A percentile compares a stretch with the other conserved stretches of the same genome.
Evolutionary conservation across 2,329 filamentous ascomycete genomes (phyloP).

Genomic region (Aaosphaeria arxii): DNA sequence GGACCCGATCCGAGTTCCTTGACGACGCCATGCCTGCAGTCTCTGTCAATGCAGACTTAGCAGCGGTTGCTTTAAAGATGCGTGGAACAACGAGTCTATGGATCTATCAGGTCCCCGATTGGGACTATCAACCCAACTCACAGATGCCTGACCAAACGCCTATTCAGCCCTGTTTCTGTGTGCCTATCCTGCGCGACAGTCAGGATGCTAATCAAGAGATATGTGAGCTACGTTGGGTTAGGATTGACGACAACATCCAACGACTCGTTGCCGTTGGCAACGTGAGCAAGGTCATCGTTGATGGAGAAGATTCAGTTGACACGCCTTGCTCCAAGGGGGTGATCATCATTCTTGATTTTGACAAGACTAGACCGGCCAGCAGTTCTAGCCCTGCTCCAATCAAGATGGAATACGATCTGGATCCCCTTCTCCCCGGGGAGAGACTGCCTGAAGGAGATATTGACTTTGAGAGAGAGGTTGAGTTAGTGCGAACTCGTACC

Average conservation of each 20-base stretch:
- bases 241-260: constrained; percentile 23
- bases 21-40: constrained; percentile 41
- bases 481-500: constrained; percentile 37
- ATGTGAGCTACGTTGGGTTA: constrained; percentile 35
- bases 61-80: constrained; percentile 37
- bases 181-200: constrained; percentile 31
- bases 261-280: constrained; percentile 39
- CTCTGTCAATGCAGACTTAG: constrained; percentile 35
- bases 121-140: constrained; percentile 27
- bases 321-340: constrained; percentile 34
- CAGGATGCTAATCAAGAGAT: constrained; percentile 35
- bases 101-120: constrained; percentile 38
- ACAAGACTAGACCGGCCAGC: constrained; percentile 22
- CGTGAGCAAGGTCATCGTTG: constrained; percentile 20
- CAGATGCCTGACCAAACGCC: constrained; percentile 25
- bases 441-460: constrained; percentile 37
- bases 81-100: constrained; percentile 37
- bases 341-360: constrained; percentile 38
- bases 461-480: constrained; percentile 41
- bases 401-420: constrained; percentile 35
- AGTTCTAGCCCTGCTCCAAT: constrained; percentile 19
- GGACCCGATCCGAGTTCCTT: constrained; percentile 37
- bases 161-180: constrained; percentile 36
- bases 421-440: constrained; percentile 36
- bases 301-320: constrained; percentile 21